Base-by-base conservation (phyloP, 1,139 yeast species). In the Magnusiomyces tetraspermus region DNA sequence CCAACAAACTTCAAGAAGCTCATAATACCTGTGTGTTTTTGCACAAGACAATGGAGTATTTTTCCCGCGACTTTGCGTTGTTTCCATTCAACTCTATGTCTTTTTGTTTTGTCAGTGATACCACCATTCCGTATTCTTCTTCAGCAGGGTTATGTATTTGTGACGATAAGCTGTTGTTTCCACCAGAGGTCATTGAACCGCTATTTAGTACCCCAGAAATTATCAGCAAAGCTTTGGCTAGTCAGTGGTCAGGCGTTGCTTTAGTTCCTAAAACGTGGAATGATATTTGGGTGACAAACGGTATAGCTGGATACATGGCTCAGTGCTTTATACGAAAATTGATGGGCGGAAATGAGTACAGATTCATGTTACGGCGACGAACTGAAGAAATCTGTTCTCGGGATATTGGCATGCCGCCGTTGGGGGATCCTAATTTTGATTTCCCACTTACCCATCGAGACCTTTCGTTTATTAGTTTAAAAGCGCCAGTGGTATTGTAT, bases 181-280 rank as follows among this genome's bases (percentile, higher is more conserved):
- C 94, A 0, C 76, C 94, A 0, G 79, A 80, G 49, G 72, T 82
- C 17, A 82, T 92, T 40, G 98, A 94, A 60, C 94, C 96, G 0
- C 75, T 88, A 58, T 82, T 85, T 60, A 64, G 79, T 0, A 76
- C 82, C 1, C 86, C 96, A 0, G 89, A 86, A 57, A 66, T 72
- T 0, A 65, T 92, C 8, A 76, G 92, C 1, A 78, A 80, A 54
- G 80, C 88, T 0, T 69, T 94, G 38, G 86, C 98, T 0, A 76
- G 80, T 5, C 98, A 94, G 65, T 94, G 97, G 96, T 79, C 95
- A 0, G 97, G 97, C 8, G 83, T 94, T 40, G 88, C 88, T 65
- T 87, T 94, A 31, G 83, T 88, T 0, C 96, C 98, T 0, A 79
- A 78, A 56, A 76, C 82, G 0, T 79, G 83, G 67, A 81, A 85